Base-by-base conservation (phyloP, 108 stramenopile species). In the Pseudonitzschia multistriata region DNA sequence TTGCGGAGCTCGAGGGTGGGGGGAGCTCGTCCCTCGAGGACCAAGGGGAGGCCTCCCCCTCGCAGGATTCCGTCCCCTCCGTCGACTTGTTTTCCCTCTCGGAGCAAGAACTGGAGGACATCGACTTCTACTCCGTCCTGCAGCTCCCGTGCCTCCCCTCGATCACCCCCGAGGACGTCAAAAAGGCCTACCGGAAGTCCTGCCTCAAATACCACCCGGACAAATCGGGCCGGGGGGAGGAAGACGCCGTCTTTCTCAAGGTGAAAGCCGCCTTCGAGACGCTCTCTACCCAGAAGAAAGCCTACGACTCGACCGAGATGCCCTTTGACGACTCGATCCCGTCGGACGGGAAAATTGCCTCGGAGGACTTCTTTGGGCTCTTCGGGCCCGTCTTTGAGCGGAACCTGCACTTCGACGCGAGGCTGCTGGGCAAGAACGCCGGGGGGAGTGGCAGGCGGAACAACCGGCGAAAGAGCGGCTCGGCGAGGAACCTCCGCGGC, bases 191-290 rank as follows among this genome's bases (percentile, higher is more conserved):
- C 62, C 89, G 90, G 68, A 88, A 88, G 49, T 88, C 95, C 1
- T 93, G 87, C 66, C 68, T 76, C 17, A 76, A 71, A 22, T 94
- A 94, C 68, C 95, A 96, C 69, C 95, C 95, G 5, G 95, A 96
- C 62, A 96, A 96, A 71, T 88, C 86, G 22, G 91, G 92, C 6
- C 77, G 85, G 19, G 94, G 85, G 3, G 91, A 94, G 45, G 93
- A 95, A 65, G 96, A 97, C 76, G 81, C 81, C 40, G 94, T 98
- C 7, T 99, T 99, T 72, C 79, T 98, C 54, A 81, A 87, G 37
- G 95, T 99, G 40, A 97, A 98, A 79, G 83, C 91, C 17, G 99
- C 98, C 13, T 97, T 90, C 66, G 96, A 99, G 57, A 94, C 90
- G 0, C 69, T 99, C 60, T 70, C 70, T 70, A 27, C 71, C 63